These are phyloP conservation scores for Plasmodium cynomolgi DNA, from an alignment of 169 alveolate species.

Conservation along the genomic window DNA sequence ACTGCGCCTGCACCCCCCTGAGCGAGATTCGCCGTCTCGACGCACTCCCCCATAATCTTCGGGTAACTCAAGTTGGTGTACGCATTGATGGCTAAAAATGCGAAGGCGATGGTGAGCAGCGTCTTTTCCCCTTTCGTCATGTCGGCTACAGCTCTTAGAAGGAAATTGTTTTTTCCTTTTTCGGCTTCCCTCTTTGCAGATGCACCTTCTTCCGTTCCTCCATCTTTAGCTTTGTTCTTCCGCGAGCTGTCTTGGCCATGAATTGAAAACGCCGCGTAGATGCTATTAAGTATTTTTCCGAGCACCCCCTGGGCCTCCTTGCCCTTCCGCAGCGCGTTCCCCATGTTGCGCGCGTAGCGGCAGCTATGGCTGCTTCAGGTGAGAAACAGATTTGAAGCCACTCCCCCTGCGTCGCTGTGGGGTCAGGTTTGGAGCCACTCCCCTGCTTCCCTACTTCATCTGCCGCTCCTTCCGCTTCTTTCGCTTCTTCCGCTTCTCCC, in stretches of 20 bases:
- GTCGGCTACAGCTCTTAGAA: conserved; percentile 31
- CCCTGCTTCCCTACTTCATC: too few species aligned
- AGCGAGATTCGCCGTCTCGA: neutral
- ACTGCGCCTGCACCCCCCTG: neutral
- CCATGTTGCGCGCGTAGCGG: neutral
- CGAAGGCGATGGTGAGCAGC: conserved; percentile 2
- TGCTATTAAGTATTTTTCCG: neutral
- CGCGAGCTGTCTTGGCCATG: neutral
- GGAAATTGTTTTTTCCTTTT: conserved; percentile 5
- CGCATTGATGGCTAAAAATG: conserved; percentile 60
- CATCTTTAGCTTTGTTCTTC: neutral
- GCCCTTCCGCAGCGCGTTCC: conserved; percentile 11
- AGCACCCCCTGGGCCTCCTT: neutral
- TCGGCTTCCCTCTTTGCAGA: neutral
- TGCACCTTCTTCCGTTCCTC: neutral
- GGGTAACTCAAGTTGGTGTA: conserved; percentile 58
- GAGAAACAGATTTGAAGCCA: neutral
- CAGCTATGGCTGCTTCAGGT: neutral
- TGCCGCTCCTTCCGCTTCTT: neutral
- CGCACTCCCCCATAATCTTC: conserved; percentile 68
- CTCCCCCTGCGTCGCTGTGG: neutral
- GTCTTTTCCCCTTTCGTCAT: conserved; percentile 53
- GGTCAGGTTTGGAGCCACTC: neutral
- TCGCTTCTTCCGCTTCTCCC: too few species aligned
- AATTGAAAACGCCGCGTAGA: neutral